Conservation (phyloP, 75 land plant genomes). For the Larix kaempferi region DNA sequence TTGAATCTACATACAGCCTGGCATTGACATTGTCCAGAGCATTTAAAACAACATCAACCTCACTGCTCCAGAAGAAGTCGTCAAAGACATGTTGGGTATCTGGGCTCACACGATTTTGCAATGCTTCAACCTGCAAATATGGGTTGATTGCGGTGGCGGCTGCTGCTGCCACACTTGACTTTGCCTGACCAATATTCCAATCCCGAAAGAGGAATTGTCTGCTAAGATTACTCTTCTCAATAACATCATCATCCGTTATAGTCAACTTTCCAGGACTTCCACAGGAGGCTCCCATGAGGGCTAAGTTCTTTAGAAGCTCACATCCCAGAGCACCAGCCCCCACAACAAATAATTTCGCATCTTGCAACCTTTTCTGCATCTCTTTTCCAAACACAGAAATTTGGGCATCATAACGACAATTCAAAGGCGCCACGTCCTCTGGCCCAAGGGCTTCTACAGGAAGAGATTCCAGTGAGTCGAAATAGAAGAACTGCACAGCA, state of each 20-base stretch:
- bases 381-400: constrained; percentile 83
- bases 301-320: constrained; percentile 87
- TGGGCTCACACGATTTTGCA: constrained; percentile 77
- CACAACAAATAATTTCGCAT: constrained; percentile 74
- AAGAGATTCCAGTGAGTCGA: constrained; percentile 90
- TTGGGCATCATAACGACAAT: constrained; percentile 83
- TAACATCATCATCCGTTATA: constrained; percentile 92
- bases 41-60: constrained; percentile 69
- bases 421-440: constrained; percentile 47
- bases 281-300: constrained; percentile 90
- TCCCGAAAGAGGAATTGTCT: constrained; percentile 90
- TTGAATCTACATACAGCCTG: constrained; percentile 78
- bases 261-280: constrained; percentile 70
- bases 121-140: constrained; percentile 55
- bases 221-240: constrained; percentile 95
- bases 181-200: constrained; percentile 90
- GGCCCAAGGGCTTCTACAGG: constrained; percentile 61
- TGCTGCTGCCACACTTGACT: constrained; percentile 83
- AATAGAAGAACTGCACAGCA: constrained; percentile 26
- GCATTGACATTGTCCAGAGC: constrained; percentile 93
- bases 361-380: constrained; percentile 71
- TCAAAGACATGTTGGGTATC: constrained; percentile 85
- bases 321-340: constrained; percentile 97
- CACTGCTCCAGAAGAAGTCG: constrained; percentile 80
- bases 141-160: constrained; percentile 75